Percentiles rank a stretch among this genome's conserved stretches.
These are phyloP conservation scores for Teunomyces funiuensis DNA, from an alignment of 805 yeast species.

Conservation along the genomic window DNA sequence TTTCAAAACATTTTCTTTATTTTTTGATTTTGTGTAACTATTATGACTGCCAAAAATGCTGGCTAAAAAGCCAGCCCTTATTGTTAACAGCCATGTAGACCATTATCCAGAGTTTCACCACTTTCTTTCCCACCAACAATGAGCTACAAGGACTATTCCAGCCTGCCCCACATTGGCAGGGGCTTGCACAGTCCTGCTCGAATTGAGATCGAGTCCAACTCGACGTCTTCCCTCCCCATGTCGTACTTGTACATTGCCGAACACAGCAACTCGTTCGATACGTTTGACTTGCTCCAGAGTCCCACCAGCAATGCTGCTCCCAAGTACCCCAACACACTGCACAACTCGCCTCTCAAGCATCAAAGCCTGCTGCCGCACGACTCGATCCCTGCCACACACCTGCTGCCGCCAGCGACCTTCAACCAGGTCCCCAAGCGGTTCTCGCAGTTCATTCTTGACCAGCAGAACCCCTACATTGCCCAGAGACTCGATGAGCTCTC, in stretches of 20 bases:
- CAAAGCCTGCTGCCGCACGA: slow-evolving; percentile 1
- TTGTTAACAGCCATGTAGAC: not conserved
- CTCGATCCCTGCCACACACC: too few relatives aligned
- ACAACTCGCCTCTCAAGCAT: slow-evolving; percentile 2
- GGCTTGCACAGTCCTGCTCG: slow-evolving; percentile 6
- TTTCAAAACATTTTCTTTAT: not conserved
- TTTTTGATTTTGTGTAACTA: not conserved
- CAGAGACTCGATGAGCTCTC: slow-evolving; percentile 22
- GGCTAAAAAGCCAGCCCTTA: not conserved
- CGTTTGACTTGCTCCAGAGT: slow-evolving; percentile 21
- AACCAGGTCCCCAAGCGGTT: slow-evolving; percentile 42
- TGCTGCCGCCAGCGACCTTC: slow-evolving; percentile 9
- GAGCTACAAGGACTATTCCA: not conserved
- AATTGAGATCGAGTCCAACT: slow-evolving; percentile 24
- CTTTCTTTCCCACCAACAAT: not conserved
- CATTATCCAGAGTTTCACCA: too few relatives aligned
- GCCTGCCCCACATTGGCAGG: slow-evolving; percentile 1
- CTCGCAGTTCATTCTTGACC: slow-evolving; percentile 40
- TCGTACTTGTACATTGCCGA: slow-evolving; percentile 25
- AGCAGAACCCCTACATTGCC: slow-evolving; percentile 22
- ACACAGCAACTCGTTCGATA: slow-evolving; percentile 24
- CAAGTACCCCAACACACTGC: slow-evolving; percentile 26
- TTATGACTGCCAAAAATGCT: slow-evolving; percentile 4
- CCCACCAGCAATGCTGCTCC: slow-evolving; percentile 13
- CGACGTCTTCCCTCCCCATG: slow-evolving; percentile 27